Evolutionary conservation across 495 filamentous ascomycete genomes (phyloP), one percentile per base, ranked within the genome.

Genomic region (Penicillium canariense): DNA sequence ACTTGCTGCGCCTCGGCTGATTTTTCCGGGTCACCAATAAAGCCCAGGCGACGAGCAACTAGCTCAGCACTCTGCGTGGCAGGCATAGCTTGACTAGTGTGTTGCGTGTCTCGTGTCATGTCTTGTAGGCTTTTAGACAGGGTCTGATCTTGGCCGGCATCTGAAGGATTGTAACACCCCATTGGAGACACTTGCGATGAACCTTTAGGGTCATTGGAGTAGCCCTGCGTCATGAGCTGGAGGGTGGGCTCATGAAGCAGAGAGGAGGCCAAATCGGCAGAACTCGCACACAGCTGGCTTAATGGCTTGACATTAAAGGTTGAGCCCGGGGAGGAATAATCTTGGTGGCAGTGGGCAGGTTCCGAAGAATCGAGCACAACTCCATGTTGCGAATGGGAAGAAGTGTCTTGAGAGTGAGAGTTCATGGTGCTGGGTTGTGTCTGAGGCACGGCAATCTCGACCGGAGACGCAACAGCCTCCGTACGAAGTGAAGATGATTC

Each of bases 341-440:
- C 58, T 5, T 50, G 48, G 8, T 69, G 63, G 12, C 49, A 53
- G 27, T 52, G 50, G 23, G 25, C 55, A 15, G 60, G 59, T 11
- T 36, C 62, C n/a, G 69, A 69, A 7, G 71, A 70, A 46, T 71
- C 57, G 9, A 61, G 55, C 2, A 63, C 56, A 30, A 63, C 44
- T 20, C 58, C 62, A 4, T 59, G 50, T 1, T 54, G 54, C 8
- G 64, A 67, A 18, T 52, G 53, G 6, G 36, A 44, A 14, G 25
- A 15, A 9, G 50, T 28, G 17, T 54, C 35, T 36, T 65, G 67
- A 5, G 56, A 65, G 15, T 36, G 38, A 43, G 52, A 35, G 40
- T 38, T 54, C 2, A 44, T 50, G 34, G 52, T 62, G 43, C 58
- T 67, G 12, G 57, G 3, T 40, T 68, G 63, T 15, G 47, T 46